Evolutionary conservation across 106 monocot genomes (phyloP).

Genomic region (Phalaenopsis aphrodite): DNA sequence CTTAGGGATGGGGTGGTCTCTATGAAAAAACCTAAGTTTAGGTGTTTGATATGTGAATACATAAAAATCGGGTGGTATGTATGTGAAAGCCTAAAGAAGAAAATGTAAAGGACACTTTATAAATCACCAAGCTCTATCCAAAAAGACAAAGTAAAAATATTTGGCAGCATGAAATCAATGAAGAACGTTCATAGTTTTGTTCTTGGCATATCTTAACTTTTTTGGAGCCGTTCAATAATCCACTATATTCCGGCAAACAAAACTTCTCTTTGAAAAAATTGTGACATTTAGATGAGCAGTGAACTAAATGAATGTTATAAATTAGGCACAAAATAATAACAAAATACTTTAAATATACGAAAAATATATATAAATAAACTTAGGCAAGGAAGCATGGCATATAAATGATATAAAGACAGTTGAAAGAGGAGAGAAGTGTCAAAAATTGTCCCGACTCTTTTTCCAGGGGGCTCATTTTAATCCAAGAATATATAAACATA

Average conservation of each 20-base stretch:
- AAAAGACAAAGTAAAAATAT: background rate
- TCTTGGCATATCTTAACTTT: background rate
- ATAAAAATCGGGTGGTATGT: too few species aligned
- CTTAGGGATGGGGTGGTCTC: too few species aligned
- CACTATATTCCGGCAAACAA: background rate
- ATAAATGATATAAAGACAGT: background rate
- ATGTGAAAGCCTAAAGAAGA: background rate
- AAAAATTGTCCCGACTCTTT: too few species aligned
- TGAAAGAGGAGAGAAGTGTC: too few species aligned
- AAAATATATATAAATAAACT: background rate
- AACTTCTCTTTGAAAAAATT: background rate
- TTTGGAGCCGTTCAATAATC: background rate
- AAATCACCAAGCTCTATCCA: background rate
- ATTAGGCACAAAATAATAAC: background rate
- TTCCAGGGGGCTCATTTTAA: too few species aligned
- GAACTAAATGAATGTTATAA: background rate
- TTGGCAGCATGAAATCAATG: background rate
- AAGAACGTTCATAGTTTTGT: background rate
- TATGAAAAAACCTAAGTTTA: too few species aligned
- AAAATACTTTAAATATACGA: background rate
- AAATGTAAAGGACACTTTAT: background rate
- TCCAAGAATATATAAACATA: too few species aligned
- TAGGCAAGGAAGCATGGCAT: background rate
- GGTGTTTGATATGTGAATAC: background rate
- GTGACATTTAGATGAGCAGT: background rate